Conservation (phyloP, 2,329 filamentous ascomycete genomes). For the Fusarium austroafricanum region DNA sequence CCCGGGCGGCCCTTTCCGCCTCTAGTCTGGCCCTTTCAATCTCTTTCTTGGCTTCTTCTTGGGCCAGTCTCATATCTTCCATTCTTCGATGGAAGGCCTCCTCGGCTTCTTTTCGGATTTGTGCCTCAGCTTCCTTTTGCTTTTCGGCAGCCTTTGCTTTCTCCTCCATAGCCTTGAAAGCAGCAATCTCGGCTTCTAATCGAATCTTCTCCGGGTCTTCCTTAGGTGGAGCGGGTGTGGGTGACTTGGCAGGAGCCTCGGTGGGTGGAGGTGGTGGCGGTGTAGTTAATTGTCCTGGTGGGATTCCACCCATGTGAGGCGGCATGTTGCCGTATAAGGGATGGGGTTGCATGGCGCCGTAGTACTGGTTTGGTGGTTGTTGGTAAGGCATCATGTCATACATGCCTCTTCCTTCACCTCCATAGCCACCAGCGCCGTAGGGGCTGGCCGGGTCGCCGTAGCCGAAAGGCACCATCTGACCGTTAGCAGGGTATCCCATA, state of each 20-base stretch:
- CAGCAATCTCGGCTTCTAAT: conserved; percentile 69
- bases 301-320: conserved; percentile 55
- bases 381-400: conserved; percentile 66
- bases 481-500: conserved; percentile 53
- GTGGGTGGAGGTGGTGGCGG: conserved; percentile 55
- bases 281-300: conserved; percentile 40
- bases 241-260: conserved; percentile 54
- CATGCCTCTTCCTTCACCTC: conserved; percentile 52
- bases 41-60: conserved; percentile 53
- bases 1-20: conserved; percentile 58
- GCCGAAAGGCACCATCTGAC: conserved; percentile 62
- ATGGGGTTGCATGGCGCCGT: conserved; percentile 44
- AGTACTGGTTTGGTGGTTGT: conserved; percentile 49
- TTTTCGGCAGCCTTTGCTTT: conserved; percentile 59
- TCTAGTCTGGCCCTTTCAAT: conserved; percentile 43
- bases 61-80: conserved; percentile 44
- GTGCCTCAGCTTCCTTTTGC: conserved; percentile 57
- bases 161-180: conserved; percentile 60
- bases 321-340: conserved; percentile 47
- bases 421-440: conserved; percentile 56
- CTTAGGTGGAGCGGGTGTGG: conserved; percentile 53
- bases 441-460: conserved; percentile 52
- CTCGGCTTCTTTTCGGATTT: conserved; percentile 61
- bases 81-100: conserved; percentile 50
- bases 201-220: conserved; percentile 70